A percentile compares a stretch with the other conserved stretches of the same genome.
These are phyloP conservation scores for Veloporphyrellus conicus DNA, from an alignment of 1,284 basidiomycete genomes.

Conservation along the genomic window DNA sequence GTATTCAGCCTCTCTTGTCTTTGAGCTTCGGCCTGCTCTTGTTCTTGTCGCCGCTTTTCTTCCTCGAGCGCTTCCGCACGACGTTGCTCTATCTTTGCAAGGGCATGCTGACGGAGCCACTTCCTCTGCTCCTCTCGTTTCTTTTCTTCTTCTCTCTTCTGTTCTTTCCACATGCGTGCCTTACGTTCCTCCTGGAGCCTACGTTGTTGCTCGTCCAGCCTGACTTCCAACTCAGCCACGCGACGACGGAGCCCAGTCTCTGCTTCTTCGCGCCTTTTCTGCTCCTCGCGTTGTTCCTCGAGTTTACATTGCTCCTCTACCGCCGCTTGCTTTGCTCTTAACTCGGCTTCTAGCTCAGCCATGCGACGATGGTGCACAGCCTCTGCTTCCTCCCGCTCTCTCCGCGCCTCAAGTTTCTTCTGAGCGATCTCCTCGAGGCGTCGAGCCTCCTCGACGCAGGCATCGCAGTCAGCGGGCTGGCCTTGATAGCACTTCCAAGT, in stretches of 20 bases:
- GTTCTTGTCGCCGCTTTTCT: background rate
- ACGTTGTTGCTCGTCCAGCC: background rate
- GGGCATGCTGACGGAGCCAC: background rate
- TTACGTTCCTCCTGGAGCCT: background rate
- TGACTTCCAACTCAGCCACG: too few relatives aligned
- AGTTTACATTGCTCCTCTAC: background rate
- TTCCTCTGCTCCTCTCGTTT: background rate
- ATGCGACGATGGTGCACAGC: background rate
- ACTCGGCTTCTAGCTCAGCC: slow-evolving; percentile 1
- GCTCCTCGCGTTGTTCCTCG: too few relatives aligned
- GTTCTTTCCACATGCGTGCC: background rate
- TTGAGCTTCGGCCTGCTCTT: background rate
- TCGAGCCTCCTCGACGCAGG: slow-evolving; percentile 4
- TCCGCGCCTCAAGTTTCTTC: background rate
- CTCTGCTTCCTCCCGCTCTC: slow-evolving; percentile 8
- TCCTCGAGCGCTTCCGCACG: background rate
- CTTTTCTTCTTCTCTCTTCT: background rate
- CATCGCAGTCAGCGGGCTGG: slow-evolving; percentile 4
- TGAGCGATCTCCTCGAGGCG: background rate
- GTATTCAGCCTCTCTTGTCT: background rate
- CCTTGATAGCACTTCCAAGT: slow-evolving; percentile 15
- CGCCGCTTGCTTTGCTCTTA: background rate
- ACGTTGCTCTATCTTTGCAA: background rate
- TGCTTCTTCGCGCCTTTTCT: too few relatives aligned
- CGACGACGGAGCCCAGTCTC: too few relatives aligned